Conservation (phyloP, 208 protist genomes). For the Crithidia mellificae region DNA sequence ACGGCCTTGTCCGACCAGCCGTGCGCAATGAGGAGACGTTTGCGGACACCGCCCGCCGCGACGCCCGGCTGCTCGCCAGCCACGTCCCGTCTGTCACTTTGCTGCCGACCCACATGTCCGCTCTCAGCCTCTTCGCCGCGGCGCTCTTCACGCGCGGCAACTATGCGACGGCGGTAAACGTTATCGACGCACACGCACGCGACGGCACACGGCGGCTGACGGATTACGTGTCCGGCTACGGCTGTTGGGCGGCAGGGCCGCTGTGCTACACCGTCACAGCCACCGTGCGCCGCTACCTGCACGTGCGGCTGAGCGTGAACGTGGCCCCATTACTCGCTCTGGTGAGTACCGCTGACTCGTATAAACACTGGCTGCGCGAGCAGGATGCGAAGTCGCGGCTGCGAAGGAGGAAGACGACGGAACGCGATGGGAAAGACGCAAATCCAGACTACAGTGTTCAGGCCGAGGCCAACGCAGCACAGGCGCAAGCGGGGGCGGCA, state of each 20-base stretch:
- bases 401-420: no score
- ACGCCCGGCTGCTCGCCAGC: slow-evolving; percentile 22
- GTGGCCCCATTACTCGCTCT: slow-evolving; percentile 39
- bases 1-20: slow-evolving; percentile 60
- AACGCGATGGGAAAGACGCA: neutral
- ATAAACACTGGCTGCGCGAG: neutral
- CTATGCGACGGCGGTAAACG: slow-evolving; percentile 51
- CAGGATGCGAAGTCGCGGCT: no score
- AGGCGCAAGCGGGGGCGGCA: no score
- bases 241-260: slow-evolving; percentile 54
- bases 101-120: slow-evolving; percentile 14
- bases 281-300: slow-evolving; percentile 62
- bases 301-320: slow-evolving; percentile 46
- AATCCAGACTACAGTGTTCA: no score
- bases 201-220: neutral
- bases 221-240: slow-evolving; percentile 64
- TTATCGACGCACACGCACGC: slow-evolving; percentile 32
- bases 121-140: slow-evolving; percentile 32
- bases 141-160: slow-evolving; percentile 47
- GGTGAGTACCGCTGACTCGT: neutral
- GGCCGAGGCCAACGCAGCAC: no score
- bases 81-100: slow-evolving; percentile 29
- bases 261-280: slow-evolving; percentile 54
- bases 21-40: slow-evolving; percentile 44
- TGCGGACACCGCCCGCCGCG: slow-evolving; percentile 24